These are phyloP conservation scores for Agrostemma githago DNA, from an alignment of 148 eudicot species.

Conservation along the genomic window DNA sequence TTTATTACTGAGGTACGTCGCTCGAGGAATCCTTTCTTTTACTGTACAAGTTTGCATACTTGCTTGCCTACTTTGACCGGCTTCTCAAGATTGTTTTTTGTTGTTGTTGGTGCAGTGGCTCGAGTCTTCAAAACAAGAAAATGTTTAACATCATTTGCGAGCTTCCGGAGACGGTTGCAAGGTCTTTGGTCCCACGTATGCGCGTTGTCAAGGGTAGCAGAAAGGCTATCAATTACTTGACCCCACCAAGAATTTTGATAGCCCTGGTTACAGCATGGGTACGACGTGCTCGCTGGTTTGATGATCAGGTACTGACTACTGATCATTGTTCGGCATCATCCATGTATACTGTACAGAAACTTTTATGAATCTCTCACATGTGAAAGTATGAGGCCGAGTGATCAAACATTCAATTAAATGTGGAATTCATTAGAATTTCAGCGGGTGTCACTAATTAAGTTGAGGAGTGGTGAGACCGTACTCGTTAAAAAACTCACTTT, in stretches of 20 bases:
- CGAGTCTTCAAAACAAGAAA: slow-evolving; percentile 83
- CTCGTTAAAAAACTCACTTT: background rate
- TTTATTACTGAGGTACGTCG: slow-evolving; percentile 71
- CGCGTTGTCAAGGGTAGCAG: slow-evolving; percentile 94
- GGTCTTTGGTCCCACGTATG: slow-evolving; percentile 94
- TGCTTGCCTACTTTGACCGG: background rate
- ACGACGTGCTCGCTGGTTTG: slow-evolving; percentile 94
- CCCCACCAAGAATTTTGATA: slow-evolving; percentile 95
- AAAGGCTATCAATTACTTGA: slow-evolving; percentile 89
- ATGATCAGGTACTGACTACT: slow-evolving; percentile 73
- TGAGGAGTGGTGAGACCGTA: background rate
- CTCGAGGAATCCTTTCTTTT: background rate
- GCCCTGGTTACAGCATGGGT: slow-evolving; percentile 97
- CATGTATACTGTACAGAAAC: background rate
- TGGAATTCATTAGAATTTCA: background rate
- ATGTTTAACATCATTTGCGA: slow-evolving; percentile 97
- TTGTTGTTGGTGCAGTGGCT: slow-evolving; percentile 56
- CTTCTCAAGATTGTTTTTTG: slow-evolving; percentile 3
- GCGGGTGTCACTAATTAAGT: background rate
- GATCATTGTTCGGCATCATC: background rate
- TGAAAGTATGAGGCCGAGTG: no score
- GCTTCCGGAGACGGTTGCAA: slow-evolving; percentile 97
- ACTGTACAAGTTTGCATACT: background rate
- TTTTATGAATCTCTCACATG: no score
- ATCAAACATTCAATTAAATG: background rate